Evolutionary conservation across 345 rosid species (phyloP).

Genomic region (Nephelium lappaceum): DNA sequence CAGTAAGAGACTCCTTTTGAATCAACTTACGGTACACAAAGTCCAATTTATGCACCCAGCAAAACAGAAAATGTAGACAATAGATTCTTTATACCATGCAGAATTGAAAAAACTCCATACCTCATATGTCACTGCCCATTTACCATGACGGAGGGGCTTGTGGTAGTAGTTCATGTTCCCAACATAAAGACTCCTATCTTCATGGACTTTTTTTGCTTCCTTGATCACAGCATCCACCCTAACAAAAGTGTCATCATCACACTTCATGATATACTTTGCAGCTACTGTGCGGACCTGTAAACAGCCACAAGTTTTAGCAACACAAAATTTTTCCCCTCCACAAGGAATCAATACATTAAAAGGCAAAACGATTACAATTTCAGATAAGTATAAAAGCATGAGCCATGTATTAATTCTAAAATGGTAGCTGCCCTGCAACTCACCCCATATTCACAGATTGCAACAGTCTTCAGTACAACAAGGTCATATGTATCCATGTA

Average conservation of each 20-base stretch:
- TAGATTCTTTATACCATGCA: not conserved
- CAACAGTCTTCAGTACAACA: slow-evolving; percentile 93
- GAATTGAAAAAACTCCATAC: slow-evolving; percentile 39
- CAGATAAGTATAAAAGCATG: not conserved
- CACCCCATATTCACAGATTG: slow-evolving; percentile 97
- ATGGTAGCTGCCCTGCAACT: slow-evolving; percentile 19
- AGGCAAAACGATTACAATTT: not conserved
- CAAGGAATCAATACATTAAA: not conserved
- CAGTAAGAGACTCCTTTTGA: not conserved
- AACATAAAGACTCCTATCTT: slow-evolving; percentile 66
- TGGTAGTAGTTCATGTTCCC: slow-evolving; percentile 95
- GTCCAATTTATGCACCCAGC: not conserved
- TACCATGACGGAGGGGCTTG: slow-evolving; percentile 84
- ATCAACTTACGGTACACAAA: slow-evolving; percentile 1
- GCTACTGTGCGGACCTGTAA: slow-evolving; percentile 61
- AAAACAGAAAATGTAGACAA: slow-evolving; percentile 9
- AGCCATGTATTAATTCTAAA: not conserved
- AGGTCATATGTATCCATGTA: slow-evolving; percentile 98
- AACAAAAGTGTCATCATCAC: slow-evolving; percentile 93
- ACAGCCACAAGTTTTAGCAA: slow-evolving; percentile 7
- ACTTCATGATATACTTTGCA: slow-evolving; percentile 86
- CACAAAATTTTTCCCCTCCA: not conserved
- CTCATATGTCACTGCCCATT: slow-evolving; percentile 98
- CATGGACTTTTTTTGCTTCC: slow-evolving; percentile 61
- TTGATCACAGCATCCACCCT: slow-evolving; percentile 75